Evolutionary conservation across 257 asterid genomes (phyloP).

Genomic region (Handroanthus guayacan): DNA sequence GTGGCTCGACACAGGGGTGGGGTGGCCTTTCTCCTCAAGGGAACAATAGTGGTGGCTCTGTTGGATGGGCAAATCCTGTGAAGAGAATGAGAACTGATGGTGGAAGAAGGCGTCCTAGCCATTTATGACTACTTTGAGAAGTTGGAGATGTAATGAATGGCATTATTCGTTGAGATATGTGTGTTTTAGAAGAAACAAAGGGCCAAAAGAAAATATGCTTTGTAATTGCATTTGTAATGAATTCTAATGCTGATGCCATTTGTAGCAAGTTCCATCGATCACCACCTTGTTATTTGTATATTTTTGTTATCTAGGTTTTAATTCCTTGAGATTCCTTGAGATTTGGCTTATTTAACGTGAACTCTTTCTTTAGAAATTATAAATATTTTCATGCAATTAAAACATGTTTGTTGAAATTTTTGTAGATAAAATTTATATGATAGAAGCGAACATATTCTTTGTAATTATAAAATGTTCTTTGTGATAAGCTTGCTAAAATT

Average conservation of each 20-base stretch:
- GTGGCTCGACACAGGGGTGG: conserved; percentile 35
- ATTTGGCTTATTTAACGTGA: too few relatives aligned
- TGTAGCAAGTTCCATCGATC: conserved; percentile 32
- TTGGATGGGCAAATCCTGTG: conserved; percentile 97
- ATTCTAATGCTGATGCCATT: conserved; percentile 28
- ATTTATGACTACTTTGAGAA: conserved; percentile 48
- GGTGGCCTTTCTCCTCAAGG: conserved; percentile 47
- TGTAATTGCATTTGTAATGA: conserved; percentile 41
- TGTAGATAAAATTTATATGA: too few relatives aligned
- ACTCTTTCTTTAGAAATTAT: too few relatives aligned
- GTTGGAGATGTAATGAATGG: conserved; percentile 26
- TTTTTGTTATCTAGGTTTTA: background rate
- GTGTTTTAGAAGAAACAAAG: conserved; percentile 17
- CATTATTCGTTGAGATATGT: conserved; percentile 19
- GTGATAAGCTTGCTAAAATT: too few relatives aligned
- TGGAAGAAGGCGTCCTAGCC: conserved; percentile 85
- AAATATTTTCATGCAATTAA: too few relatives aligned
- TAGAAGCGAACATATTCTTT: too few relatives aligned
- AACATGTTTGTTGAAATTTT: too few relatives aligned
- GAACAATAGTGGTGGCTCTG: conserved; percentile 57
- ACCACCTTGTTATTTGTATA: background rate
- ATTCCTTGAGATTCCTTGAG: background rate
- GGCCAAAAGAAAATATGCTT: conserved; percentile 1
- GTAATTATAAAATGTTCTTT: too few relatives aligned
- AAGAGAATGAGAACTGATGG: conserved; percentile 89